Conservation (phyloP, 106 monocot genomes). For the Phalaenopsis aphrodite region DNA sequence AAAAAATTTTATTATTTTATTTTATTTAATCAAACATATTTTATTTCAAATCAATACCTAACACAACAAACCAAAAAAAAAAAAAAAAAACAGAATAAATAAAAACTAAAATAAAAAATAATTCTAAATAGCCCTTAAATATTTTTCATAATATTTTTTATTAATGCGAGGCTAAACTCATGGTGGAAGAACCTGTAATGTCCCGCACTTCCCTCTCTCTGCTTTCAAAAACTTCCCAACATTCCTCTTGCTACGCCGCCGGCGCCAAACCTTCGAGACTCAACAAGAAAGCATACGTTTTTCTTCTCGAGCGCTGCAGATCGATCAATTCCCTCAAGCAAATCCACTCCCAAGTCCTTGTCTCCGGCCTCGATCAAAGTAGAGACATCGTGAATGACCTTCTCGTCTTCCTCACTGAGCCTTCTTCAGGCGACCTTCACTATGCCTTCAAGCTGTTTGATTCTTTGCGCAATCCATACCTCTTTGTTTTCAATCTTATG, state of each 20-base stretch:
- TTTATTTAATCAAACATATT: too few relatives aligned
- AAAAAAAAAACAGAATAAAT: too few relatives aligned
- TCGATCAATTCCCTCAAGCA: conserved; percentile 32
- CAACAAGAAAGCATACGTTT: conserved; percentile 29
- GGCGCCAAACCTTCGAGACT: conserved; percentile 10
- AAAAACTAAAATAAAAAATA: too few relatives aligned
- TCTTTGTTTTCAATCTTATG: conserved; percentile 39
- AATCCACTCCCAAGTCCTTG: conserved; percentile 34
- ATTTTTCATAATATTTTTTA: too few relatives aligned
- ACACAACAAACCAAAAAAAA: too few relatives aligned
- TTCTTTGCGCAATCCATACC: conserved; percentile 13
- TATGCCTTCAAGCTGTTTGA: conserved; percentile 28
- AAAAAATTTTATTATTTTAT: too few relatives aligned
- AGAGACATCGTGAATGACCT: conserved; percentile 28
- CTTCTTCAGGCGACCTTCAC: conserved; percentile 16
- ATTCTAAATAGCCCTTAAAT: too few relatives aligned
- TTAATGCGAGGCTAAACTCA: too few relatives aligned
- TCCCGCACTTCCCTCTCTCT: background rate
- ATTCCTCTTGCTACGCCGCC: background rate
- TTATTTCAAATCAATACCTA: too few relatives aligned
- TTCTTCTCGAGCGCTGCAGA: conserved; percentile 25
- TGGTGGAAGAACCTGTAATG: background rate
- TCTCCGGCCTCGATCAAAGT: conserved; percentile 27
- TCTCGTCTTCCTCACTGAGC: conserved; percentile 27
- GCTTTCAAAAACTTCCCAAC: background rate